Percentiles rank a stretch among this genome's conserved stretches.
Conservation (phyloP, 1,284 basidiomycete species). For the Somion occarium region DNA sequence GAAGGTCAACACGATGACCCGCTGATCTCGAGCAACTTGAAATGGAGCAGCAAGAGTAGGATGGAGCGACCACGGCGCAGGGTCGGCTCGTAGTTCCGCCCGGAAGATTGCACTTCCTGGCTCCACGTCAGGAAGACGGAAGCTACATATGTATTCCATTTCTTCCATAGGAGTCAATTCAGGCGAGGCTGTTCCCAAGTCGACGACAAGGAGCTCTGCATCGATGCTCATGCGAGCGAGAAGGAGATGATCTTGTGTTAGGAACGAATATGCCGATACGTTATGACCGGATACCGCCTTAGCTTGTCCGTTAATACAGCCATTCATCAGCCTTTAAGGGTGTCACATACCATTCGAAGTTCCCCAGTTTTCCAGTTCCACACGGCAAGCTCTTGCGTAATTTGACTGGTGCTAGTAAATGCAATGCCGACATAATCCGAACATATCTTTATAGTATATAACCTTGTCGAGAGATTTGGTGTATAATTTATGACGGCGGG, state of each 20-base stretch:
- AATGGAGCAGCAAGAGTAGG: conserved; percentile 40
- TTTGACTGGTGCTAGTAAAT: conserved; percentile 27
- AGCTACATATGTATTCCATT: conserved; percentile 31
- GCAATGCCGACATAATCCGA: conserved; percentile 44
- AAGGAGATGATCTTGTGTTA: conserved; percentile 39
- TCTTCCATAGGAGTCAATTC: conserved; percentile 26
- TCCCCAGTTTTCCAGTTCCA: conserved; percentile 60
- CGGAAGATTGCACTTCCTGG: conserved; percentile 23
- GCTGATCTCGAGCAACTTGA: conserved; percentile 36
- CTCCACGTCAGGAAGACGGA: conserved; percentile 35
- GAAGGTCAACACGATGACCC: conserved; percentile 45
- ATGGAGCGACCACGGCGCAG: conserved; percentile 42
- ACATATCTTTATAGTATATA: conserved; percentile 45
- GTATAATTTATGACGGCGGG: conserved; percentile 30
- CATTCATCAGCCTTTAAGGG: no score
- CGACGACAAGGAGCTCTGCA: conserved; percentile 20
- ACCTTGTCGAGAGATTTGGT: conserved; percentile 12
- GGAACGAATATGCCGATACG: conserved; percentile 39
- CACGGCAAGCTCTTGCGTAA: conserved; percentile 44
- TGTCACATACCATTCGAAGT: conserved; percentile 37
- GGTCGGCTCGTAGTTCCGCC: conserved; percentile 51
- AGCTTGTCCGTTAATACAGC: no score
- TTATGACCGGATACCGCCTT: conserved; percentile 7
- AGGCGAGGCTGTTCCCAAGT: conserved; percentile 21
- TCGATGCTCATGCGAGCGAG: conserved; percentile 21